Percentiles rank a stretch among this genome's conserved stretches.
Conservation (phyloP, 78 protist genomes). For the Dictyostelium brefeldianum region DNA sequence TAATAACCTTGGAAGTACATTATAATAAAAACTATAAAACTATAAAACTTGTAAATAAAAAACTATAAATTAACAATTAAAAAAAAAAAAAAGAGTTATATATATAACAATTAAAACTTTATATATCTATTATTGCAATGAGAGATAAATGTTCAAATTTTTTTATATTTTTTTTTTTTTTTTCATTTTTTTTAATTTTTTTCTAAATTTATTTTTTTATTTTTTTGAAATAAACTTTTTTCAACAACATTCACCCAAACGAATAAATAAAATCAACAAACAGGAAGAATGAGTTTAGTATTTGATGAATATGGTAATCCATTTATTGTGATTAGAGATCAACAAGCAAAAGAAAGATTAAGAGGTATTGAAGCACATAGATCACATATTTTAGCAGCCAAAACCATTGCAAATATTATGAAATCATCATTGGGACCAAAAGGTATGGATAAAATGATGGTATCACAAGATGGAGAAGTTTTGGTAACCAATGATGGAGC, state of each 20-base stretch:
- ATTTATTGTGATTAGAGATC: slow-evolving; percentile 97
- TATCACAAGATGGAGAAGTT: slow-evolving; percentile 98
- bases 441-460: slow-evolving; percentile 99
- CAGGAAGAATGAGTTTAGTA: slow-evolving; percentile 91
- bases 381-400: slow-evolving; percentile 97
- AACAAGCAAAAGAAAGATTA: slow-evolving; percentile 90
- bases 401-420: slow-evolving; percentile 94
- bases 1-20: slow-evolving; percentile 5
- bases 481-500: slow-evolving; percentile 99
- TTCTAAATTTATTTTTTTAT: not conserved
- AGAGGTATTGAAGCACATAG: slow-evolving; percentile 98
- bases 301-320: slow-evolving; percentile 99
- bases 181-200: not conserved
- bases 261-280: not conserved
- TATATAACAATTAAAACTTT: not conserved
- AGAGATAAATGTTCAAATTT: not conserved
- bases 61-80: not conserved
- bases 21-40: not conserved
- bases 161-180: slow-evolving; percentile 2
- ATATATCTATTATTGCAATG: too few relatives aligned
- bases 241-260: not conserved
- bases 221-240: not conserved
- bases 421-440: slow-evolving; percentile 98
- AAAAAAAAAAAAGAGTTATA: not conserved
- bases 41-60: not conserved